Percentiles rank a stretch among this genome's conserved stretches.
Evolutionary conservation across 2,329 filamentous ascomycete genomes (phyloP).

Genomic region (Diplodia sapinea): DNA sequence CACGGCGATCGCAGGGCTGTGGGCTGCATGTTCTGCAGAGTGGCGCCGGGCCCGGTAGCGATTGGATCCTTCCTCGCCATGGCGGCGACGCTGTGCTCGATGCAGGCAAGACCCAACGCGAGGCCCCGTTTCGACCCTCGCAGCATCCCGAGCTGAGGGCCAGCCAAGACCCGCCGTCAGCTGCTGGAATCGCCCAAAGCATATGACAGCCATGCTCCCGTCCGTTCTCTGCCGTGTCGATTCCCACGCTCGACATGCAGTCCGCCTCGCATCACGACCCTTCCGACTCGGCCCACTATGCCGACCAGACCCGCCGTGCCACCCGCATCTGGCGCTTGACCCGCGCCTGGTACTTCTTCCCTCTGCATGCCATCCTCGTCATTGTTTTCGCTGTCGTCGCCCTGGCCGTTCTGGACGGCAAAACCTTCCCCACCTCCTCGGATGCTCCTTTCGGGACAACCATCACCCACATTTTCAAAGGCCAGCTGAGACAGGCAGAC

Average conservation of each 20-base stretch:
- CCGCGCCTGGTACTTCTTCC: conserved; percentile 28
- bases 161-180: conserved; percentile 16
- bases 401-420: conserved; percentile 1
- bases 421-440: conserved; percentile 6
- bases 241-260: neutral
- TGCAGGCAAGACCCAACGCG: conserved; percentile 19
- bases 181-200: neutral
- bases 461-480: conserved; percentile 8
- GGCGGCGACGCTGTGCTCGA: conserved; percentile 23
- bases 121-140: neutral
- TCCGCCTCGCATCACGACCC: neutral
- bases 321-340: conserved; percentile 2
- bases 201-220: conserved; percentile 13
- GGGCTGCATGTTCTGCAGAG: neutral
- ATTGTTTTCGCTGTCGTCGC: conserved; percentile 9
- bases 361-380: conserved; percentile 9
- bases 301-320: neutral
- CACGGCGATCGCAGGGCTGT: neutral
- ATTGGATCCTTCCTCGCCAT: neutral
- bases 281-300: neutral
- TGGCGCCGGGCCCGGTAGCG: neutral
- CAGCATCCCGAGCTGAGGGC: neutral
- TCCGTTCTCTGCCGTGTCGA: neutral
- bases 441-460: neutral
- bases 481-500: conserved; percentile 19